phyloP scores from a whole-genome alignment of 257 asterid genomes.

The Solanum bukasovii region DNA sequence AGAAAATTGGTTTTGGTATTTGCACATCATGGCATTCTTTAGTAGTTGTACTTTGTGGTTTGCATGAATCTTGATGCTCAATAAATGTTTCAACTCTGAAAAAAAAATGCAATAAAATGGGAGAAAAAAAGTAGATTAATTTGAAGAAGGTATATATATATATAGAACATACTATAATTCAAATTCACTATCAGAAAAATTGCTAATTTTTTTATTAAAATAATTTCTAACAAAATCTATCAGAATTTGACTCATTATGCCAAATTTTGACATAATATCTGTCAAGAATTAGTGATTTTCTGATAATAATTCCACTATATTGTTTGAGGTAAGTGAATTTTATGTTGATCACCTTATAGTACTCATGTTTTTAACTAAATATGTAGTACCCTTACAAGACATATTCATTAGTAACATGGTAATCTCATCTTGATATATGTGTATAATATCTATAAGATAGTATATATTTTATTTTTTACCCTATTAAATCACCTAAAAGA shows the following conservation, averaged over 20 bases:
- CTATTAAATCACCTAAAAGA: background rate
- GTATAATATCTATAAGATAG: background rate
- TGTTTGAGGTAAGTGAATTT: too few relatives aligned
- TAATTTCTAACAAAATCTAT: too few relatives aligned
- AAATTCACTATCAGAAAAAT: background rate
- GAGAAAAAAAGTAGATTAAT: background rate
- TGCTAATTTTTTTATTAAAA: background rate
- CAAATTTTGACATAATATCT: background rate
- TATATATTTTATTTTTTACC: background rate
- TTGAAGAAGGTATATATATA: background rate
- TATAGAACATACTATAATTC: background rate
- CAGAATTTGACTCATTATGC: background rate
- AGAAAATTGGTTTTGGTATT: background rate
- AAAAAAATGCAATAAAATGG: background rate
- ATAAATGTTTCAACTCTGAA: constrained; percentile 32
- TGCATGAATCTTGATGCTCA: constrained; percentile 44
- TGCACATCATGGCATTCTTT: background rate
- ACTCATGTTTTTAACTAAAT: too few relatives aligned
- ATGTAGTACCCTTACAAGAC: background rate
- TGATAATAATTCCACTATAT: too few relatives aligned
- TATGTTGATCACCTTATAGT: too few relatives aligned
- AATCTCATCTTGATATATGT: background rate
- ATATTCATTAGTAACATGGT: background rate
- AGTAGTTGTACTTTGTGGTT: background rate
- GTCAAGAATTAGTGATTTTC: background rate